Conservation (phyloP, 805 yeast species). For the Komagataella ulmi region DNA sequence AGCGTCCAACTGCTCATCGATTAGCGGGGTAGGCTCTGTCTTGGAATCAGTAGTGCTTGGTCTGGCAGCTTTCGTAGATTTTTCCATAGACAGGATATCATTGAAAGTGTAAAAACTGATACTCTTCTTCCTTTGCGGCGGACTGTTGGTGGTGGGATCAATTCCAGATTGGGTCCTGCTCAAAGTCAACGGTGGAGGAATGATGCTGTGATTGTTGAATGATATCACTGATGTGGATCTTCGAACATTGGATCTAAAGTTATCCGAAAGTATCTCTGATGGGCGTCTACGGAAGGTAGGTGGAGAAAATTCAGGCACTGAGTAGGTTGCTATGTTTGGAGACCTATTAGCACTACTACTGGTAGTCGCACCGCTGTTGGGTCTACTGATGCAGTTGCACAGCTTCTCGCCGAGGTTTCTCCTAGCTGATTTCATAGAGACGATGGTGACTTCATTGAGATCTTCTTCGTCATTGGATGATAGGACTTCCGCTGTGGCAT, state of each 20-base stretch:
- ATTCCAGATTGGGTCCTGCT: constrained; percentile 1
- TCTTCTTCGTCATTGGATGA: constrained; percentile 42
- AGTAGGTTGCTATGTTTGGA: not conserved
- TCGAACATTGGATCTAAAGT: not conserved
- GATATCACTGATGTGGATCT: not conserved
- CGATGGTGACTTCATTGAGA: constrained; percentile 59
- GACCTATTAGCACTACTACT: not conserved
- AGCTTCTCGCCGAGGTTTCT: constrained; percentile 1
- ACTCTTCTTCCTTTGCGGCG: not conserved
- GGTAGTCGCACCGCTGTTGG: not conserved
- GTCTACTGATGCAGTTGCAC: not conserved
- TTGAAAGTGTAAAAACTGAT: constrained; percentile 18
- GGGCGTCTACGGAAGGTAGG: not conserved
- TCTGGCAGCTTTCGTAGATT: not conserved
- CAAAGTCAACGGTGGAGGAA: not conserved
- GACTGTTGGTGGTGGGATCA: not conserved
- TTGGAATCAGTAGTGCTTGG: not conserved
- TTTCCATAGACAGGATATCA: constrained; percentile 8
- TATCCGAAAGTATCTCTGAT: not conserved
- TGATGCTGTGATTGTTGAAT: not conserved
- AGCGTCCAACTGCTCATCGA: constrained; percentile 1
- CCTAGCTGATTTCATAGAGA: constrained; percentile 12
- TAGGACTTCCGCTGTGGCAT: constrained; percentile 54
- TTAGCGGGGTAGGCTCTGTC: not conserved
- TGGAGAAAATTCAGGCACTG: not conserved